phyloP scores from a whole-genome alignment of 768 basidiomycete species.

The Boletus subcaerulescens region DNA sequence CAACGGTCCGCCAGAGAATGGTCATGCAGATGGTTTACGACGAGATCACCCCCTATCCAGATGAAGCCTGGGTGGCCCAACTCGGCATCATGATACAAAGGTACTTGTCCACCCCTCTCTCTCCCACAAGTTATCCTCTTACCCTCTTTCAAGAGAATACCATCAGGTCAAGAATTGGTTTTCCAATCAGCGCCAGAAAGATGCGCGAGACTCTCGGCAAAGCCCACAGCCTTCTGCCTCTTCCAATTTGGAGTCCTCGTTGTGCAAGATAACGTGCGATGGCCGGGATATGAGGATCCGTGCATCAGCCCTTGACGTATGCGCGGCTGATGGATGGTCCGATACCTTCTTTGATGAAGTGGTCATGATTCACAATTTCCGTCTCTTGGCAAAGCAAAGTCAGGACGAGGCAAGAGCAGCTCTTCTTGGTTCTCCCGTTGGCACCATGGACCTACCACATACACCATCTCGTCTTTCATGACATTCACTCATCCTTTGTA shows the following conservation, averaged over 20 bases:
- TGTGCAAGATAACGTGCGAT: conserved; percentile 35
- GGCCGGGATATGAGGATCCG: conserved; percentile 47
- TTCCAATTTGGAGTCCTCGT: conserved; percentile 34
- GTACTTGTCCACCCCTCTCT: conserved; percentile 31
- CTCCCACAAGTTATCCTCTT: background rate
- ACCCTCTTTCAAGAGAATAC: conserved; percentile 41
- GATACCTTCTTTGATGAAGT: conserved; percentile 62
- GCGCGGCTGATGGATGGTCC: conserved; percentile 49
- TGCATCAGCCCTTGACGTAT: conserved; percentile 44
- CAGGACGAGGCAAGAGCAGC: conserved; percentile 34
- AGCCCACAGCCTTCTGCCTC: conserved; percentile 32
- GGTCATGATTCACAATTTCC: conserved; percentile 55
- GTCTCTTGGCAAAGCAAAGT: conserved; percentile 36
- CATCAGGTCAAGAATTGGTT: conserved; percentile 69
- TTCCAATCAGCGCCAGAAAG: conserved; percentile 57
- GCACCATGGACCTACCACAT: conserved; percentile 24
- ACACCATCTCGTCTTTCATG: conserved; percentile 18
- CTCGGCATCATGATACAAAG: conserved; percentile 56
- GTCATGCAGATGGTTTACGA: conserved; percentile 63
- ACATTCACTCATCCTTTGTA: conserved; percentile 27
- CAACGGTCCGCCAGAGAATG: conserved; percentile 50
- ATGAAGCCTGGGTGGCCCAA: conserved; percentile 58
- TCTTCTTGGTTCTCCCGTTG: conserved; percentile 24
- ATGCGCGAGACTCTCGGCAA: conserved; percentile 36
- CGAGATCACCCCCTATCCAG: conserved; percentile 64